Percentiles rank a stretch among this genome's conserved stretches.
Conservation (phyloP, 371 early-diverging fungal species). For the Vairimorpha necatrix region DNA sequence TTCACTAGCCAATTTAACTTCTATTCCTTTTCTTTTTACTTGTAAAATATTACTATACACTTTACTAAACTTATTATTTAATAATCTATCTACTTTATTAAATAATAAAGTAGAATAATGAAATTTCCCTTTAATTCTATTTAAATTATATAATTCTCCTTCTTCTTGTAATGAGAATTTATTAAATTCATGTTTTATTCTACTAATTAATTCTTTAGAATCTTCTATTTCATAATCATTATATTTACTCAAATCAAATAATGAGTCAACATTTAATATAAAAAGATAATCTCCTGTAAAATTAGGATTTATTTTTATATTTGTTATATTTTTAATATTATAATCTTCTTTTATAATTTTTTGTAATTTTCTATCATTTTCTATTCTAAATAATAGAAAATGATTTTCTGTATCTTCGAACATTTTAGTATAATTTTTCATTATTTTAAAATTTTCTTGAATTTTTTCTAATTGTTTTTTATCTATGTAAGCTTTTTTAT, state of each 20-base stretch:
- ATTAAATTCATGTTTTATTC: not conserved
- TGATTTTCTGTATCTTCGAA: constrained; percentile 35
- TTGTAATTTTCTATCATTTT: constrained; percentile 23
- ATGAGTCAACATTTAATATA: constrained; percentile 24
- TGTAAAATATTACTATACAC: constrained; percentile 26
- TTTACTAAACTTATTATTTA: constrained; percentile 21
- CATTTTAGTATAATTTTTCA: constrained; percentile 42
- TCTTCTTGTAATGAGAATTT: not conserved
- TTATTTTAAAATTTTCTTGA: constrained; percentile 23
- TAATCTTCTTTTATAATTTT: constrained; percentile 34
- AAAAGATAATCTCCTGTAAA: not conserved
- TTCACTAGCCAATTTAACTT: constrained; percentile 14
- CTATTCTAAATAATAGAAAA: constrained; percentile 29
- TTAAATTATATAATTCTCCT: not conserved
- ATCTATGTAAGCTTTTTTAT: constrained; percentile 19
- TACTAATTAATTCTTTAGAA: not conserved
- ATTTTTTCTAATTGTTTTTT: constrained; percentile 12
- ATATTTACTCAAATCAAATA: constrained; percentile 19
- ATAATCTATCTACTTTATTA: constrained; percentile 26
- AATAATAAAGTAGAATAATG: constrained; percentile 12
- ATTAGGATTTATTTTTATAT: not conserved
- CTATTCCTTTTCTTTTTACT: constrained; percentile 1
- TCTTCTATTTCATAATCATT: not conserved
- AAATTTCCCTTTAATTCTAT: not conserved
- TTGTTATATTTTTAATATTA: not conserved